Percentiles rank a stretch among this genome's conserved stretches.
phyloP scores from a whole-genome alignment of 2,329 filamentous ascomycete genomes.

The Clonostachys solani region DNA sequence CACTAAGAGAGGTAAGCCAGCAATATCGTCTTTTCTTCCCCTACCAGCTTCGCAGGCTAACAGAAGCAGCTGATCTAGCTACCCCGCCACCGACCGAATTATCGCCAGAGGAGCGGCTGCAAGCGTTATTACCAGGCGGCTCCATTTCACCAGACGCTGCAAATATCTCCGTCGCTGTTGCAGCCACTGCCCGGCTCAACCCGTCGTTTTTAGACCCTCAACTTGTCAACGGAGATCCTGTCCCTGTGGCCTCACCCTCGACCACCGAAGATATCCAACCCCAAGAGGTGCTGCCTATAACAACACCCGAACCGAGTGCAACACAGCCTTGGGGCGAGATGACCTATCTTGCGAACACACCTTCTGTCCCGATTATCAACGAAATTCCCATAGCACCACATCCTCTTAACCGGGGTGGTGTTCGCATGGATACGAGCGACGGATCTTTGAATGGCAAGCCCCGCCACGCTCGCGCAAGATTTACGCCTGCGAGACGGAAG shows the following conservation, averaged over 20 bases:
- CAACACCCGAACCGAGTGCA: slow-evolving; percentile 9
- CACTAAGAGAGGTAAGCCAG: slow-evolving; percentile 13
- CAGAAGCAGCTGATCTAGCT: slow-evolving; percentile 8
- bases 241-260: slow-evolving; percentile 13
- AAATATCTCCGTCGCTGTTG: slow-evolving; percentile 51
- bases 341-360: slow-evolving; percentile 37
- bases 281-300: background rate
- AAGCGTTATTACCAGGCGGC: slow-evolving; percentile 34
- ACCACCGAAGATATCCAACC: slow-evolving; percentile 5
- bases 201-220: slow-evolving; percentile 51
- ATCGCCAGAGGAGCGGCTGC: slow-evolving; percentile 45
- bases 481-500: slow-evolving; percentile 53
- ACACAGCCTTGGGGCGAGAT: slow-evolving; percentile 50
- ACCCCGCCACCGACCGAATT: slow-evolving; percentile 24
- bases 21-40: slow-evolving; percentile 3
- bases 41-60: slow-evolving; percentile 2
- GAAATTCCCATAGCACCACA: slow-evolving; percentile 20
- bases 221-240: slow-evolving; percentile 21
- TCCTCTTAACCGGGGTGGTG: slow-evolving; percentile 37
- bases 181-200: slow-evolving; percentile 51
- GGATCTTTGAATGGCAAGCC: slow-evolving; percentile 38
- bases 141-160: slow-evolving; percentile 35
- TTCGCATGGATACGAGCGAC: slow-evolving; percentile 46
- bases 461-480: slow-evolving; percentile 51
- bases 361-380: slow-evolving; percentile 20